A percentile compares a stretch with the other conserved stretches of the same genome.
Conservation (phyloP, 805 yeast species). For the Candida alai region DNA sequence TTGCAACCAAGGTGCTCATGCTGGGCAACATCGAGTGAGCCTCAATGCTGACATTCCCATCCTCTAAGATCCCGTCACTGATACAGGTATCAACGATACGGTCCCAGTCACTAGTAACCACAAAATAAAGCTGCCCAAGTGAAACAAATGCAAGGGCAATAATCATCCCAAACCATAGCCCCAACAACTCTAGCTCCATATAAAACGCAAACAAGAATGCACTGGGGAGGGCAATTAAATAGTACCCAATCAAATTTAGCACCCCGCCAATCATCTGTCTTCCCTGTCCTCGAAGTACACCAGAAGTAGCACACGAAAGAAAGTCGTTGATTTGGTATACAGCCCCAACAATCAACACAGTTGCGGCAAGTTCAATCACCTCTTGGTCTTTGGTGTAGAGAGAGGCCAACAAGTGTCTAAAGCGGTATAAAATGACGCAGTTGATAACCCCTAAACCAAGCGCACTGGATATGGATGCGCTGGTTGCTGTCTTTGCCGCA, state of each 20-base stretch:
- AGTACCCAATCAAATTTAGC: constrained; percentile 46
- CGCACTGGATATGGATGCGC: constrained; percentile 33
- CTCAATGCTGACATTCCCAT: constrained; percentile 26
- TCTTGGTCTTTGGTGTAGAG: constrained; percentile 38
- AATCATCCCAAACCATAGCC: constrained; percentile 48
- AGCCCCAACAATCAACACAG: constrained; percentile 44
- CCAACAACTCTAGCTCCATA: constrained; percentile 35
- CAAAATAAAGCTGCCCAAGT: constrained; percentile 37
- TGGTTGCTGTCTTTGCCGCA: constrained; percentile 33
- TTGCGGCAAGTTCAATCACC: constrained; percentile 35
- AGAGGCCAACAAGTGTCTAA: constrained; percentile 36
- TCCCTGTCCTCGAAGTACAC: constrained; percentile 57
- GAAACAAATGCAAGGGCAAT: constrained; percentile 42
- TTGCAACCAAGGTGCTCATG: constrained; percentile 18
- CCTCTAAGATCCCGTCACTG: constrained; percentile 40
- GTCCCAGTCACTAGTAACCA: constrained; percentile 42
- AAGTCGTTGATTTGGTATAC: constrained; percentile 52
- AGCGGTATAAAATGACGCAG: constrained; percentile 33
- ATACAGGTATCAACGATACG: constrained; percentile 35
- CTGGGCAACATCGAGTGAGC: constrained; percentile 30
- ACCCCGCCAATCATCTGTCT: constrained; percentile 54
- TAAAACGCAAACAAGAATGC: constrained; percentile 44
- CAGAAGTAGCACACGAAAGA: constrained; percentile 47
- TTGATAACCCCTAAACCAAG: constrained; percentile 32
- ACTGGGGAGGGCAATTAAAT: constrained; percentile 46